Conservation (phyloP, 1,284 basidiomycete species). For the Cystobasidium pallidum region DNA sequence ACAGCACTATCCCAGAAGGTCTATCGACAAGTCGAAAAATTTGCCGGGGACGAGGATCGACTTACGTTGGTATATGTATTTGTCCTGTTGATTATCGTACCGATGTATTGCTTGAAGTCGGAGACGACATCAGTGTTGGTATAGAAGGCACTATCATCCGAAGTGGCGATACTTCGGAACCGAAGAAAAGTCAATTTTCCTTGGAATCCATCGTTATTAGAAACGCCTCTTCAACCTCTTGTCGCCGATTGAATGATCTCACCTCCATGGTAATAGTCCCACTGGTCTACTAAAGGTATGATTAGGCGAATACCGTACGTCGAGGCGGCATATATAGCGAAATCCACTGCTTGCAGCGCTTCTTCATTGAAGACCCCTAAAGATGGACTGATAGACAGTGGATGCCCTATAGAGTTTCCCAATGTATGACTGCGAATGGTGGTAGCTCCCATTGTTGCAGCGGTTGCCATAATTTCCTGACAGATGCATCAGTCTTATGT, state of each 20-base stretch:
- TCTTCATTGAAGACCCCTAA: conserved; percentile 55
- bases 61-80: conserved; percentile 51
- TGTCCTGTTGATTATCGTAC: conserved; percentile 46
- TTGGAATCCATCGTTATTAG: no score
- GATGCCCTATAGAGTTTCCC: conserved; percentile 57
- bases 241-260: not conserved
- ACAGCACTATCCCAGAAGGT: not conserved
- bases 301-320: conserved; percentile 55
- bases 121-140: conserved; percentile 48
- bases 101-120: conserved; percentile 49
- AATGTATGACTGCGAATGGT: conserved; percentile 56
- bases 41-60: no score
- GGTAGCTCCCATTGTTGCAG: conserved; percentile 56
- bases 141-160: conserved; percentile 45
- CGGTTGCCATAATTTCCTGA: conserved; percentile 53
- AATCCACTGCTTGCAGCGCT: conserved; percentile 56
- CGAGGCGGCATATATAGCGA: conserved; percentile 56
- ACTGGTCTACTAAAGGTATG: conserved; percentile 57
- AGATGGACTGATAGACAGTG: conserved; percentile 55
- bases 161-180: conserved; percentile 48
- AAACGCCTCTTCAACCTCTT: no score
- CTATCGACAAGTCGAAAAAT: not conserved
- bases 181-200: conserved; percentile 50
- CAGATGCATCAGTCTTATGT: not conserved
- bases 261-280: conserved; percentile 53